Evolutionary conservation across 495 filamentous ascomycete genomes (phyloP).

Genomic region (Pseudevernia furfuracea): DNA sequence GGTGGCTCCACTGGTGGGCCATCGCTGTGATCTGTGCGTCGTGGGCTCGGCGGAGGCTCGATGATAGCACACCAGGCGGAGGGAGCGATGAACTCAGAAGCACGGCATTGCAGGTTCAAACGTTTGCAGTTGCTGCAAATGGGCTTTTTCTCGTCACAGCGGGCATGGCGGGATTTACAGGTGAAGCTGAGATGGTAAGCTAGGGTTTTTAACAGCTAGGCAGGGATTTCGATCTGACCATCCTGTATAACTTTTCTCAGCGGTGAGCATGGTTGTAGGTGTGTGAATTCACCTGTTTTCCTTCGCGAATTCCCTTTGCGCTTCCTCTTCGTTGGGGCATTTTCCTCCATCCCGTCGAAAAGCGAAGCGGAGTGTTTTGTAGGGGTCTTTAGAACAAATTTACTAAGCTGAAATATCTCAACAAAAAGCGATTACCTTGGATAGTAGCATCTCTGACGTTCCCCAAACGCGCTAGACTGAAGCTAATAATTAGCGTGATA

Average conservation of each 20-base stretch:
- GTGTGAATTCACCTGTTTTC: not conserved
- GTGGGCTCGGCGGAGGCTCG: not conserved
- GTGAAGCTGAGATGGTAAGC: not conserved
- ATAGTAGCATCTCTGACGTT: too few species aligned
- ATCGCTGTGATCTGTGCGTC: not conserved
- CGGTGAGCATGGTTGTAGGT: not conserved
- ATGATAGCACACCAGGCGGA: not conserved
- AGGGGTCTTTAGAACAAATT: too few species aligned
- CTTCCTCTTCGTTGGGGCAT: not conserved
- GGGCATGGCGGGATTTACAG: not conserved
- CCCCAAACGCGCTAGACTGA: too few species aligned
- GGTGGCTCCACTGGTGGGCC: too few species aligned
- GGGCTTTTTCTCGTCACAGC: not conserved
- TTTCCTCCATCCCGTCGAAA: too few species aligned
- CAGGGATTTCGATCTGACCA: not conserved
- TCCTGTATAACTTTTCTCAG: not conserved
- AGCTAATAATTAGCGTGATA: too few species aligned
- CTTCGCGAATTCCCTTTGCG: not conserved
- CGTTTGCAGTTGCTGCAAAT: not conserved
- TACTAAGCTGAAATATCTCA: too few species aligned
- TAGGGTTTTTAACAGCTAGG: not conserved
- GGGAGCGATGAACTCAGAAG: not conserved
- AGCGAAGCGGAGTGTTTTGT: too few species aligned
- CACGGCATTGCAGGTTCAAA: not conserved
- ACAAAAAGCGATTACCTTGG: too few species aligned